Conservation (phyloP, 805 yeast genomes). For the Candida ascalaphidarum region DNA sequence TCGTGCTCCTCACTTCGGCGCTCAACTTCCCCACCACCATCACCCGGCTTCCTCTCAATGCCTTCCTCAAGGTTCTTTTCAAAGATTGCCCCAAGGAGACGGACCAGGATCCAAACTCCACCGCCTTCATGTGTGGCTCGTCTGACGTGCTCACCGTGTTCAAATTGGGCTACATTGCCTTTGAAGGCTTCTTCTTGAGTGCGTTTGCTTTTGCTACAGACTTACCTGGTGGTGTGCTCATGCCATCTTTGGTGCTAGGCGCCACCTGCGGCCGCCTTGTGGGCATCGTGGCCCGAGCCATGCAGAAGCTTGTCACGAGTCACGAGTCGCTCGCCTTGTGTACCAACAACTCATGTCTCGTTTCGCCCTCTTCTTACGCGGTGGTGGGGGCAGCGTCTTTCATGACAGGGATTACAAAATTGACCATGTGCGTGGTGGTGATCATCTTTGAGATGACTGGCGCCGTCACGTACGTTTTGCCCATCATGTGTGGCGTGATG, state of each 20-base stretch:
- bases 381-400: conserved; percentile 84
- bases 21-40: conserved; percentile 48
- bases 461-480: conserved; percentile 74
- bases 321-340: conserved; percentile 28
- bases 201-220: conserved; percentile 62
- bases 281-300: conserved; percentile 42
- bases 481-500: conserved; percentile 79
- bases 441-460: conserved; percentile 80
- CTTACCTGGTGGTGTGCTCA: conserved; percentile 60
- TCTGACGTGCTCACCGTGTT: conserved; percentile 14
- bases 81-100: conserved; percentile 47
- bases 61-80: conserved; percentile 52
- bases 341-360: conserved; percentile 43
- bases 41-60: conserved; percentile 46
- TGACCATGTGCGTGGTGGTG: conserved; percentile 75
- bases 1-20: conserved; percentile 45
- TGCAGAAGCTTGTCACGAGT: conserved; percentile 32
- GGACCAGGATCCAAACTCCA: conserved; percentile 9
- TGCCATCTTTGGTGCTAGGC: conserved; percentile 58
- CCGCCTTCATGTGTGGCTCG: conserved; percentile 28
- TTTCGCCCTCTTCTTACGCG: conserved; percentile 83
- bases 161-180: conserved; percentile 27
- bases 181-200: conserved; percentile 51
- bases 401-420: conserved; percentile 70
- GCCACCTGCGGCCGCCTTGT: conserved; percentile 49